These are phyloP conservation scores for Beta macrorhiza DNA, from an alignment of 179 eudicot species.

Conservation along the genomic window DNA sequence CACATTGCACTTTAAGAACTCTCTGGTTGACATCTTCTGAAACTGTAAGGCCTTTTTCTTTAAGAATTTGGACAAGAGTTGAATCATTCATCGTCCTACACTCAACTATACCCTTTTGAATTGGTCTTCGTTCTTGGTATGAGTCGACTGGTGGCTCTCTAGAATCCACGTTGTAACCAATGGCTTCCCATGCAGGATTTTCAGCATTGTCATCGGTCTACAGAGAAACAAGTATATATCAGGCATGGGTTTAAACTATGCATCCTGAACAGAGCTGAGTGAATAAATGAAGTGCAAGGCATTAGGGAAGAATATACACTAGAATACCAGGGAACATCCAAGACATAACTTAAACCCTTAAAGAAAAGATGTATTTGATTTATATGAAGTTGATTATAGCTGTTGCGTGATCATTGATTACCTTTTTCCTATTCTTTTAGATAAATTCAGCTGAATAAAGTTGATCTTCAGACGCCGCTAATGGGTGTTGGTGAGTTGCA, in stretches of 20 bases:
- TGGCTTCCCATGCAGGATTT: constrained; percentile 73
- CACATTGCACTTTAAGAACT: constrained; percentile 50
- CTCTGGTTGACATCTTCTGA: constrained; percentile 34
- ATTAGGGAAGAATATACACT: background rate
- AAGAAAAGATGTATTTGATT: background rate
- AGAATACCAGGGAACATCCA: background rate
- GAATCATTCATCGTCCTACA: constrained; percentile 37
- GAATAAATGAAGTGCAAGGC: background rate
- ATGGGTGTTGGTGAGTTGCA: no score
- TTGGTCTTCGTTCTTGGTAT: constrained; percentile 39
- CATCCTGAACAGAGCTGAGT: background rate
- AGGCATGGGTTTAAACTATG: background rate
- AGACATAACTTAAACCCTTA: background rate
- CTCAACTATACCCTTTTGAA: constrained; percentile 62
- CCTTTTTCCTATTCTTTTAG: background rate
- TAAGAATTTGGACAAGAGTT: constrained; percentile 43
- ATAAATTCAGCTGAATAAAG: background rate
- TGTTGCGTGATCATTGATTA: background rate
- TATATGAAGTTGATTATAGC: background rate
- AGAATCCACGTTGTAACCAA: constrained; percentile 56
- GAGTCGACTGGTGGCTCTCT: constrained; percentile 19
- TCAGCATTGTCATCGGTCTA: constrained; percentile 62
- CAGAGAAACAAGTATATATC: constrained; percentile 8
- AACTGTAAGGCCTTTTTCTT: constrained; percentile 53
- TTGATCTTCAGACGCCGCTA: background rate